Conservation (phyloP, 768 basidiomycete species). For the Pulveroboletus sp. region DNA sequence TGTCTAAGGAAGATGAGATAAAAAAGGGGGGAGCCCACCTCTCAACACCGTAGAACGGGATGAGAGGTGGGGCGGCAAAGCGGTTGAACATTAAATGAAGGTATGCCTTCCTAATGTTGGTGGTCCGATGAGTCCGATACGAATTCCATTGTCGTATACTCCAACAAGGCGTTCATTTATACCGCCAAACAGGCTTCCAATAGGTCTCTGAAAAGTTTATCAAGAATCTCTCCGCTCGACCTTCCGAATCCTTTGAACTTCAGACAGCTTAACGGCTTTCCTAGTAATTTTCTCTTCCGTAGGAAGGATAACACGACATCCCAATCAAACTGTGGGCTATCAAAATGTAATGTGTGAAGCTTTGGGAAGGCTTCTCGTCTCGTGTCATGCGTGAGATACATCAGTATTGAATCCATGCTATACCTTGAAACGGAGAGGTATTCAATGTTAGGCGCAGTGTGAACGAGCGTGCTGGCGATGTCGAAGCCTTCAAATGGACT, state of each 20-base stretch:
- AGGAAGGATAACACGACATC: conserved; percentile 24
- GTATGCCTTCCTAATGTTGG: too few relatives aligned
- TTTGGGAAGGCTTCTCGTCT: conserved; percentile 25
- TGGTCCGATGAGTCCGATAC: too few relatives aligned
- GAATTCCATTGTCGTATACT: too few relatives aligned
- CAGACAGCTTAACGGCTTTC: conserved; percentile 15
- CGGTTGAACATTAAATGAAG: too few relatives aligned
- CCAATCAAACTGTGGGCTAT: conserved; percentile 29
- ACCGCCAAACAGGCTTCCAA: conserved; percentile 20
- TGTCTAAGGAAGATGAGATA: too few relatives aligned
- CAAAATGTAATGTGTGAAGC: conserved; percentile 15
- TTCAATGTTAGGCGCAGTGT: conserved; percentile 23
- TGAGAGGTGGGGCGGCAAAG: too few relatives aligned
- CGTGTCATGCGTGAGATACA: conserved; percentile 22
- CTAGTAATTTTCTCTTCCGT: conserved; percentile 19
- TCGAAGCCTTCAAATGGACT: conserved; percentile 25
- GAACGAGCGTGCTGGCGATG: conserved; percentile 19
- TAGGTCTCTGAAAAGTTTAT: conserved; percentile 17
- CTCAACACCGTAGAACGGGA: too few relatives aligned
- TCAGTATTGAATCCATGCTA: conserved; percentile 20
- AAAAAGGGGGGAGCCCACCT: too few relatives aligned
- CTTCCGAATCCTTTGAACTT: conserved; percentile 22
- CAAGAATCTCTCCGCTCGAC: conserved; percentile 16
- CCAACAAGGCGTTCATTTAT: conserved; percentile 3
- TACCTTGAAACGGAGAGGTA: conserved; percentile 26